phyloP scores from a whole-genome alignment of 208 protist genomes.

The Trypanosoma cruzi region DNA sequence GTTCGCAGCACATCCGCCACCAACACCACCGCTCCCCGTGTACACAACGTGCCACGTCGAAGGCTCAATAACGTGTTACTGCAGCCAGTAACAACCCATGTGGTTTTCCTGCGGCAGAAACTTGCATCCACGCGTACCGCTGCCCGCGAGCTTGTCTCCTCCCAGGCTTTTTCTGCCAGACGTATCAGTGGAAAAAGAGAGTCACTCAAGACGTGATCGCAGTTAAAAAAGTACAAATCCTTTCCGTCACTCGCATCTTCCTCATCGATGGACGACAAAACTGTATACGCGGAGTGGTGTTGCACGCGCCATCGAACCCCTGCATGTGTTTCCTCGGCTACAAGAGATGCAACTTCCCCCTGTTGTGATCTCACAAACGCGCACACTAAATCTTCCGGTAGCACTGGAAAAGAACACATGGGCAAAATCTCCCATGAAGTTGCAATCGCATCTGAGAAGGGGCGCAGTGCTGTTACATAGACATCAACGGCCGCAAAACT shows the following conservation, averaged over 20 bases:
- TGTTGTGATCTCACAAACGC: conserved; percentile 15
- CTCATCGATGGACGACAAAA: not conserved
- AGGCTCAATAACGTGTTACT: conserved; percentile 17
- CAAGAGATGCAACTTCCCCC: not conserved
- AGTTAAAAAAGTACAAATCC: conserved; percentile 30
- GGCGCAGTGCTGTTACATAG: conserved; percentile 4
- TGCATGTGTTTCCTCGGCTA: conserved; percentile 18
- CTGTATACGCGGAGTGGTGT: conserved; percentile 21
- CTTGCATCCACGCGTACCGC: not conserved
- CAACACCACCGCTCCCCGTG: conserved; percentile 12
- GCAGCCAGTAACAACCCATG: conserved; percentile 16
- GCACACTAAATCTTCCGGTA: conserved; percentile 23
- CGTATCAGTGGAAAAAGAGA: conserved; percentile 5
- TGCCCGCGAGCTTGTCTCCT: not conserved
- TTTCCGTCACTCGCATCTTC: not conserved
- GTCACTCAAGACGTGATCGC: conserved; percentile 20
- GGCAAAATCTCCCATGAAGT: conserved; percentile 5
- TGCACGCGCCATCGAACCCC: conserved; percentile 8
- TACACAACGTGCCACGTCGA: conserved; percentile 26
- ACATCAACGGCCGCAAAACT: conserved; percentile 23
- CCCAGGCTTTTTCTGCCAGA: conserved; percentile 4
- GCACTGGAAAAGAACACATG: conserved; percentile 10
- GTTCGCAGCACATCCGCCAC: conserved; percentile 5
- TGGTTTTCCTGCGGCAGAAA: not conserved
- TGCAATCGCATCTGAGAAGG: not conserved